Conservation (phyloP, 2,329 filamentous ascomycete genomes). For the Trichoderma gracile region DNA sequence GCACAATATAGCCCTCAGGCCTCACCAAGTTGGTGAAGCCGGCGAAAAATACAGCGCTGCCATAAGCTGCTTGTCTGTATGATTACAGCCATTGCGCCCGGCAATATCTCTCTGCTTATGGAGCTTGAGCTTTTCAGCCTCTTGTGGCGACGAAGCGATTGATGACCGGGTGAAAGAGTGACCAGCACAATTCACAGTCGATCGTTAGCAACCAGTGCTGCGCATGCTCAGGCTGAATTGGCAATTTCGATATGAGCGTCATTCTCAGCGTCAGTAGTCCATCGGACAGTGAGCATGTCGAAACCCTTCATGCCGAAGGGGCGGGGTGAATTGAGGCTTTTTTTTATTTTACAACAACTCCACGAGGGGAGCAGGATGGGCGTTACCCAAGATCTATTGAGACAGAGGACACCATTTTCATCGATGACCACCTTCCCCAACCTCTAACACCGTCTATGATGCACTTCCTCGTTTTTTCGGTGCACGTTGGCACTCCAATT, state of each 20-base stretch:
- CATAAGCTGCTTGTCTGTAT: conserved; percentile 3
- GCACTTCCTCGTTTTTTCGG: conserved; percentile 40
- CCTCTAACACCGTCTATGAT: conserved; percentile 47
- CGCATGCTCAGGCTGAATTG: not conserved
- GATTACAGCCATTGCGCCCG: not conserved
- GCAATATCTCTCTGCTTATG: not conserved
- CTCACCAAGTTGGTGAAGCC: conserved; percentile 18
- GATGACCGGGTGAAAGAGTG: not conserved
- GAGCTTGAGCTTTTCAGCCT: not conserved
- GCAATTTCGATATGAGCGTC: not conserved
- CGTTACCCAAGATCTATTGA: conserved; percentile 40
- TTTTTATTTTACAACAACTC: conserved; percentile 48
- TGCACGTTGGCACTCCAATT: conserved; percentile 36
- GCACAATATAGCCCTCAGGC: conserved; percentile 18
- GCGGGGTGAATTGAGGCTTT: conserved; percentile 45
- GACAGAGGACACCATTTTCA: conserved; percentile 38
- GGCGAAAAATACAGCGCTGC: not conserved
- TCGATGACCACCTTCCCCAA: conserved; percentile 37
- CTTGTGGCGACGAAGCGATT: not conserved
- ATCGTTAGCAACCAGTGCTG: not conserved
- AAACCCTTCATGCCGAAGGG: conserved; percentile 40
- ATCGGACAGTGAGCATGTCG: conserved; percentile 31
- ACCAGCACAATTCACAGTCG: too few relatives aligned
- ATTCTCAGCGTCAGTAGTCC: too few relatives aligned
- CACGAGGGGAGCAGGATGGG: conserved; percentile 38